These are phyloP conservation scores for Backusella liffmaniae DNA, from an alignment of 192 early-diverging fungal species.

Conservation along the genomic window DNA sequence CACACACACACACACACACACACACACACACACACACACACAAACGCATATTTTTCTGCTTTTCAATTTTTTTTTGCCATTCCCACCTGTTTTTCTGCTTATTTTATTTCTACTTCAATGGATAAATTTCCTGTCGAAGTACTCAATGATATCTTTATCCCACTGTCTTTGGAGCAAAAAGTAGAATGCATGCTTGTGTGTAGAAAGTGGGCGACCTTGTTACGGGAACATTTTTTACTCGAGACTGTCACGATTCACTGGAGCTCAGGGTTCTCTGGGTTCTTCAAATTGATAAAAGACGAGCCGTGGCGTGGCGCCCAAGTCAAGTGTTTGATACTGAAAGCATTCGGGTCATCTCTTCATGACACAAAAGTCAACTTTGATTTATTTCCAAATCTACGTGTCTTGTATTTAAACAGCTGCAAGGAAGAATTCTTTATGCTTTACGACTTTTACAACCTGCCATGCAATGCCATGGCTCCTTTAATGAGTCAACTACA, in stretches of 20 bases:
- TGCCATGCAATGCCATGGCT: not conserved
- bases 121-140: not conserved
- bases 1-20: too few species aligned
- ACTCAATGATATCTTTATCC: not conserved
- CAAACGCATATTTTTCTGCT: not conserved
- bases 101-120: not conserved
- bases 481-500: not conserved
- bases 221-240: not conserved
- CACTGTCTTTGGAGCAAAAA: not conserved
- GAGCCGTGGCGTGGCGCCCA: not conserved
- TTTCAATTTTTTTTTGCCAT: not conserved
- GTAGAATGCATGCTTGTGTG: not conserved
- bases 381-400: slow-evolving; percentile 3
- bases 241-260: not conserved
- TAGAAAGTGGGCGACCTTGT: not conserved
- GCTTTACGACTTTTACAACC: not conserved
- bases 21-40: not conserved
- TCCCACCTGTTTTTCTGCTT: not conserved
- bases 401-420: not conserved
- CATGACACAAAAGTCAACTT: not conserved
- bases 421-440: not conserved
- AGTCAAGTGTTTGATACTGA: not conserved
- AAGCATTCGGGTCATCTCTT: not conserved
- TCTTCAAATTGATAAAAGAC: not conserved
- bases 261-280: not conserved